A percentile compares a stretch with the other conserved stretches of the same genome.
Evolutionary conservation across 139 green algal genomes (phyloP).

Genomic region (Chlamydomonas incerta): DNA sequence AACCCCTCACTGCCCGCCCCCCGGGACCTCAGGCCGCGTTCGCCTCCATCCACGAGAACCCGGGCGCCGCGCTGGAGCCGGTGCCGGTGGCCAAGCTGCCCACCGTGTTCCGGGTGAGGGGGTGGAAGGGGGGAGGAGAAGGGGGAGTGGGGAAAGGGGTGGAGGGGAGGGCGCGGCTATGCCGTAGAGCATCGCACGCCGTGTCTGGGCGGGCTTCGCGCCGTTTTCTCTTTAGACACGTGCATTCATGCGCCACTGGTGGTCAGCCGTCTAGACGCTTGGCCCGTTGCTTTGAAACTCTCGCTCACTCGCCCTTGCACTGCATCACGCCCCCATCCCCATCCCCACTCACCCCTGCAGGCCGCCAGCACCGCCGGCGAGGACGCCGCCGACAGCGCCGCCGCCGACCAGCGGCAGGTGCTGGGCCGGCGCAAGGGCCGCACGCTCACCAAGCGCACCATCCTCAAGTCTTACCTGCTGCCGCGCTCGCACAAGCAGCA

Average conservation of each 20-base stretch:
- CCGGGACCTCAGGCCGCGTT: conserved; percentile 50
- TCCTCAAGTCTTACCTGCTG: conserved; percentile 87
- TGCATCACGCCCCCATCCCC: too few species aligned
- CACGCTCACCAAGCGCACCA: conserved; percentile 84
- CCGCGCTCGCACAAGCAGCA: not conserved
- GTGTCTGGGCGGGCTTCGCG: too few species aligned
- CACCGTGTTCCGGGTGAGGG: conserved; percentile 41
- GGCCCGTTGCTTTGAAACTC: too few species aligned
- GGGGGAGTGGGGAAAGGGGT: not conserved
- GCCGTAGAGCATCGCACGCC: too few species aligned
- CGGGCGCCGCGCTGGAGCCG: conserved; percentile 78
- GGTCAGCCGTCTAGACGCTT: too few species aligned
- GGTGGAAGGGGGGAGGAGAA: not conserved
- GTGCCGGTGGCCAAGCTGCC: conserved; percentile 67
- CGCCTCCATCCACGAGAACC: conserved; percentile 80
- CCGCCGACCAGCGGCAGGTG: conserved; percentile 68
- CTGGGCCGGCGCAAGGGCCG: conserved; percentile 74
- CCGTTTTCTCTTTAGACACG: too few species aligned
- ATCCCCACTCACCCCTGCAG: too few species aligned
- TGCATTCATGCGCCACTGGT: too few species aligned
- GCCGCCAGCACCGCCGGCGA: not conserved
- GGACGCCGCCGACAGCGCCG: not conserved
- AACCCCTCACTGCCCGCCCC: not conserved
- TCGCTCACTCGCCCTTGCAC: too few species aligned
- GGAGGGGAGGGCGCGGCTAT: too few species aligned